Percentiles rank a stretch among this genome's conserved stretches.
phyloP scores from a whole-genome alignment of 179 eudicot species.

The Camellia oleifera region DNA sequence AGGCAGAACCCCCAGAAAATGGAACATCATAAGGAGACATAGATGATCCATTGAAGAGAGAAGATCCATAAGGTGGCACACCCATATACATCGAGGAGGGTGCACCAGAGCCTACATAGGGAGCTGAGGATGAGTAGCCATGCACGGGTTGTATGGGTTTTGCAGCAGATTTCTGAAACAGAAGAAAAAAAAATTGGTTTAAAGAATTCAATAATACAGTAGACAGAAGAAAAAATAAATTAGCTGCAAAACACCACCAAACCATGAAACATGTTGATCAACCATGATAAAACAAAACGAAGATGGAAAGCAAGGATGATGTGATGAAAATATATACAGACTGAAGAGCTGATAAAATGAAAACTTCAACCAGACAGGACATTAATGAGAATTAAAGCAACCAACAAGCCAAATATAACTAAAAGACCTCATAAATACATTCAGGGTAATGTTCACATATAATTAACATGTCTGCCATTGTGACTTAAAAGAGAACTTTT shows the following conservation, averaged over 20 bases:
- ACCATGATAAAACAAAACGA: neutral
- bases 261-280: neutral
- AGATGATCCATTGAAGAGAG: slow-evolving; percentile 67
- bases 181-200: neutral
- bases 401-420: neutral
- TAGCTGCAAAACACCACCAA: neutral
- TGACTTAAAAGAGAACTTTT: neutral
- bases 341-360: neutral
- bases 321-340: neutral
- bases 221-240: neutral
- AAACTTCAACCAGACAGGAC: neutral
- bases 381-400: neutral
- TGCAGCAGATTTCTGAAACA: slow-evolving; percentile 69
- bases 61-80: slow-evolving; percentile 81
- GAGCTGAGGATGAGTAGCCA: slow-evolving; percentile 57
- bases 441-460: neutral
- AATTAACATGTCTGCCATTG: neutral
- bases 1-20: slow-evolving; percentile 78
- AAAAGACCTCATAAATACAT: neutral
- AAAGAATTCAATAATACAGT: neutral
- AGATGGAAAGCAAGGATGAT: neutral
- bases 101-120: slow-evolving; percentile 78
- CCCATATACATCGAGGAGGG: slow-evolving; percentile 80
- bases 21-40: slow-evolving; percentile 82
- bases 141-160: slow-evolving; percentile 72